Base-by-base conservation (phyloP, 345 rosid genomes). In the Linum trigynum region DNA sequence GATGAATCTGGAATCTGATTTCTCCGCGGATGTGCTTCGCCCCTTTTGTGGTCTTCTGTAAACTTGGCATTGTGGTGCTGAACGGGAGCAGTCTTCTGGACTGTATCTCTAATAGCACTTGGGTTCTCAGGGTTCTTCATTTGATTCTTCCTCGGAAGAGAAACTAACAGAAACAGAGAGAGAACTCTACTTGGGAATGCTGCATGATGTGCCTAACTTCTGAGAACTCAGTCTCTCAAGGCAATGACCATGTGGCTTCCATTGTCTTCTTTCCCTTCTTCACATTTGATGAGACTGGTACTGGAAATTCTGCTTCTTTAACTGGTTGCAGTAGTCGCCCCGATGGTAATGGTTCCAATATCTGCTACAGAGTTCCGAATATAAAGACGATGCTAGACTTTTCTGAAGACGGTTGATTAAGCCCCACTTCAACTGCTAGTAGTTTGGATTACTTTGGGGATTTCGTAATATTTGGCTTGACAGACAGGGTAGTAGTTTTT, bases 341-440 rank as follows among this genome's bases (percentile, higher is more conserved):
- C 10, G 38, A 57, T 5, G 38, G 10, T 57, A 10, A n/a, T 17
- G 38, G 8, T 57, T 12, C 38, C 36, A 57, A n/a, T 10, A 57
- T 5, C 61, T 57, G 37, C 38, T 57, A 23, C 23, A 32, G 38
- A 37, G 38, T 57, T 17, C 61, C 37, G 7, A 57, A 37, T 57
- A 17, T 23, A 3, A 37, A 0, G 38, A 57, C 37, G 38, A 10
- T 48, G 53, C 61, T 17, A 17, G 36, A 57, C 61, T 17, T 57
- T 17, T 57, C 61, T 37, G 61, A 57, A 57, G 61, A 57, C 61
- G 61, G 61, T 57, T 57, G 61, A 57, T 51, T 51, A 9, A 12
- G 38, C 60, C n/a, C 7, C 60, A 6, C 55, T 16, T 16, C 32
- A 55, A 55, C 58, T 55, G 58, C 9, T 11, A 14, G 58, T 57